Evolutionary conservation across 192 early-diverging fungal species (phyloP), one percentile per base, ranked within the genome.

Genomic region (Neocallimastix lanati): DNA sequence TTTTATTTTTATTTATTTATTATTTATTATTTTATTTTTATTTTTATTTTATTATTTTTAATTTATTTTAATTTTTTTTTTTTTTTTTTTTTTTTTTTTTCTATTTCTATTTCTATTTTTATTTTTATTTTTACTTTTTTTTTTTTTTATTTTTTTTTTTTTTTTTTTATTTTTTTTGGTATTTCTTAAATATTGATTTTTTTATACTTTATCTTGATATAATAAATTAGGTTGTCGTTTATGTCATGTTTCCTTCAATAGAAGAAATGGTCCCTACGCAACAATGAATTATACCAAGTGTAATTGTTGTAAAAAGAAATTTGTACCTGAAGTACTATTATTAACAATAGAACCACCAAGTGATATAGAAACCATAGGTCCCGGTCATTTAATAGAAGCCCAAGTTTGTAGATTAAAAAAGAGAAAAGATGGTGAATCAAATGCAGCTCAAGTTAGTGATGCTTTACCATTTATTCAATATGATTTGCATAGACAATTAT

Each of bases 381-480:
- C 90, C 30, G 86, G 87, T 28, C 85, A 88, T 12, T 82, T 95
- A 78, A 85, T 95, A 28, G 93, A 95, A 81, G 93, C 93, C 11
- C 91, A 93, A 88, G 88, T 89, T 9, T 89, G 86, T 36, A 81
- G 88, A 18, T 82, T 77, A 14, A 84, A 84, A 78, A 87, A 87
- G 76, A 80, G 38, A 18, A 83, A 85, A 28, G 83, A 80, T 29
- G 92, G 92, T 28, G 92, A 94, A 76, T 85, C 86, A 14, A 88
- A 91, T 76, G 92, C 93, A 0, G 85, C 83, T 13, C 85, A 88
- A 77, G 88, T 93, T 76, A 91, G 90, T 83, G 93, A 94, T 76
- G 88, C 93, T 0, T 88, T 94, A 67, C 93, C 93, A 2, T 94
- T 94, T 79, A 86, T 91, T 2, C 92, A 94, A 81, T 94, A 94